Base-by-base conservation (phyloP, 208 protist genomes). In the Trypanosoma mega region DNA sequence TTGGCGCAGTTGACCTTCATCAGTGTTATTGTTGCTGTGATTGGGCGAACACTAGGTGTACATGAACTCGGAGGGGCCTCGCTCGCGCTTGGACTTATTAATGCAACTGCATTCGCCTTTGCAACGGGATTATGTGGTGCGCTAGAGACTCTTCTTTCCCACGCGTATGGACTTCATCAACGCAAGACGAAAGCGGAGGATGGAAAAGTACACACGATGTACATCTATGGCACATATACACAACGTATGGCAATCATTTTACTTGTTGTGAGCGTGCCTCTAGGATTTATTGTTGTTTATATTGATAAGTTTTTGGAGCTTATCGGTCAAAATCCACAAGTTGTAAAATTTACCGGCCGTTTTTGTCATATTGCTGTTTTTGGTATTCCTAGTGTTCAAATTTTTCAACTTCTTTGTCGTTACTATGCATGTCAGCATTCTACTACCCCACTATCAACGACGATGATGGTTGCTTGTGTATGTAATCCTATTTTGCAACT, bases 391-490 rank as follows among this genome's bases (percentile, higher is more conserved):
- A 74, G 76, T 2, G 56, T 64, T 24, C 90, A 84, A 79, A 43
- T 86, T 64, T 65, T 94, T 27, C 81, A 91, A 62, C 49, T 94
- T 34, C 63, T 94, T 58, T 75, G 87, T 23, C 81, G 87, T 36
- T 94, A 91, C 65, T 94, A 80, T 56, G 81, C 87, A 1, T 87
- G 83, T 56, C 79, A 94, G 67, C 71, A 88, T 56, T 56, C 90
- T 24, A 82, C 77, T 57, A 75, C 61, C 49, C 76, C 83, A 29
- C 72, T 91, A 3, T 89, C 78, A 3, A 43, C 89, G 33, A 80
- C 76, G 41, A 66, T 91, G 23, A 47, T 88, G 21, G 29, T 60
- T 29, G 74, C 59, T n/a, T 80, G 83, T 6, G 66, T 61, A 1
- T 29, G 75, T 2, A 86, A 80, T 51, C 80, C 80, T 11, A 70